These are phyloP conservation scores for Strobilomyces dryophilus DNA, from an alignment of 768 basidiomycete species.

Conservation along the genomic window DNA sequence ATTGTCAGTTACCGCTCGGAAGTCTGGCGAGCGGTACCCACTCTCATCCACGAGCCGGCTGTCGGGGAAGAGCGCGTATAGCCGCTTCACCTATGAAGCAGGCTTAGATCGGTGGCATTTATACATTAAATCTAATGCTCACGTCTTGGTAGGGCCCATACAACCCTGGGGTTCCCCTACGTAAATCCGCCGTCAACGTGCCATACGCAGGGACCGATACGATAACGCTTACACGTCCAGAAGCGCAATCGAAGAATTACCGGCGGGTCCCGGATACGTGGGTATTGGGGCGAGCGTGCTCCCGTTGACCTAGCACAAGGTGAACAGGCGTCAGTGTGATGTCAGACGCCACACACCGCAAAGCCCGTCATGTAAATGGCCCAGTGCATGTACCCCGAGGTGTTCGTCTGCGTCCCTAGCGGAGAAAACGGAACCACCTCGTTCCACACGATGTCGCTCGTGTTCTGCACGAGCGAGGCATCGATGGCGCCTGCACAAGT, in stretches of 20 bases:
- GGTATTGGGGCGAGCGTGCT: conserved; percentile 50
- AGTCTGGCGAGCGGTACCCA: conserved; percentile 25
- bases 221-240: conserved; percentile 62
- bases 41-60: conserved; percentile 66
- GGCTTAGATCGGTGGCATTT: neutral
- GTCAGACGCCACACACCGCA: conserved; percentile 35
- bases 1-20: neutral
- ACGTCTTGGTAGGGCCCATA: conserved; percentile 81
- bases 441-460: conserved; percentile 64
- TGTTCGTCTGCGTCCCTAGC: conserved; percentile 48
- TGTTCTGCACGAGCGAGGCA: conserved; percentile 57
- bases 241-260: conserved; percentile 59
- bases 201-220: neutral
- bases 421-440: conserved; percentile 73
- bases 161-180: conserved; percentile 65
- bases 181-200: conserved; percentile 1
- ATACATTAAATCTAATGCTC: conserved; percentile 14
- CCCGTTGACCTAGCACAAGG: conserved; percentile 48
- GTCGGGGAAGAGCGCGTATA: conserved; percentile 56
- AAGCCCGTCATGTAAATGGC: conserved; percentile 56
- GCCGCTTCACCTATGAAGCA: conserved; percentile 52
- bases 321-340: conserved; percentile 1
- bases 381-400: conserved; percentile 76
- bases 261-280: conserved; percentile 56
- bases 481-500: conserved; percentile 68